Evolutionary conservation across 1,139 yeast genomes (phyloP).

Genomic region (Williopsis jadinii): DNA sequence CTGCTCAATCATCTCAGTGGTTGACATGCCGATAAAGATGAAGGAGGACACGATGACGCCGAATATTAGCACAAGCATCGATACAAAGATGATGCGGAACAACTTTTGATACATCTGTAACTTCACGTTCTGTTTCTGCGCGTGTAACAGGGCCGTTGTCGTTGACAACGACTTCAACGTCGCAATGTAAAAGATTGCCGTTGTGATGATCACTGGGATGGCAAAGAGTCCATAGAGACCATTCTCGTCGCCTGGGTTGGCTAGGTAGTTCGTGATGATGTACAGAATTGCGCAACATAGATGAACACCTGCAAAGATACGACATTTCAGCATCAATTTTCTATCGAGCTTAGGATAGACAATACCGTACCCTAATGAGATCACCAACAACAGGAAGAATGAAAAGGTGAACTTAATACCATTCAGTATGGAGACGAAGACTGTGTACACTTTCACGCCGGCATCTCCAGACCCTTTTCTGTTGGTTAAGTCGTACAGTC

Average conservation of each 20-base stretch:
- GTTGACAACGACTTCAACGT: slow-evolving; percentile 66
- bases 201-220: slow-evolving; percentile 65
- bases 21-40: slow-evolving; percentile 65
- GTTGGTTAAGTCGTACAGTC: slow-evolving; percentile 81
- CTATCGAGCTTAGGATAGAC: slow-evolving; percentile 79
- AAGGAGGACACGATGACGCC: slow-evolving; percentile 71
- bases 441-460: slow-evolving; percentile 69
- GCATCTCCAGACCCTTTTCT: slow-evolving; percentile 44
- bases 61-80: slow-evolving; percentile 48
- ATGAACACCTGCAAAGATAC: slow-evolving; percentile 67
- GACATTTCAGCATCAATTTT: slow-evolving; percentile 71
- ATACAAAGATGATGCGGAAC: slow-evolving; percentile 65
- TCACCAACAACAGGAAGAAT: slow-evolving; percentile 77
- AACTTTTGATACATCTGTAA: slow-evolving; percentile 77
- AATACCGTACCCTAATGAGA: slow-evolving; percentile 90
- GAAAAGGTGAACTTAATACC: slow-evolving; percentile 82
- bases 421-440: slow-evolving; percentile 69
- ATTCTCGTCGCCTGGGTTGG: slow-evolving; percentile 33
- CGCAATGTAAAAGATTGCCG: slow-evolving; percentile 68
- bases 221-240: slow-evolving; percentile 35
- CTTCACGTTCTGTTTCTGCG: slow-evolving; percentile 89
- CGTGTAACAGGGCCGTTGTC: slow-evolving; percentile 66
- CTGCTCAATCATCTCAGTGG: slow-evolving; percentile 71
- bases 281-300: slow-evolving; percentile 63
- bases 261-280: slow-evolving; percentile 61